A percentile compares a stretch with the other conserved stretches of the same genome.
Evolutionary conservation across 1,139 yeast species (phyloP).

Genomic region (Pichia cactophila): DNA sequence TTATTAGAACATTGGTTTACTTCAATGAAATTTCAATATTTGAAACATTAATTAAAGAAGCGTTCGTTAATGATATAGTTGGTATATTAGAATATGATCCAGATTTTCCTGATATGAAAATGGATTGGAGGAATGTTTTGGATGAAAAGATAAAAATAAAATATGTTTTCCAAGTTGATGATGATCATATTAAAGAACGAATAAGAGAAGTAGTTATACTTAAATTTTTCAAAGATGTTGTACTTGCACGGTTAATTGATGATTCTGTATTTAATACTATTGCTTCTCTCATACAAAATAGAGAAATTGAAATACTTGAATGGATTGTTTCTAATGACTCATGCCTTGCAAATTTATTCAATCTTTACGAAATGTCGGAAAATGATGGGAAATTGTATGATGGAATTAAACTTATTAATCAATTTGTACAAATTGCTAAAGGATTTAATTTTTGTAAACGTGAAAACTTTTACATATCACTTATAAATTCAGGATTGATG

Average conservation of each 20-base stretch:
- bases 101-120: slow-evolving; percentile 69
- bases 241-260: slow-evolving; percentile 70
- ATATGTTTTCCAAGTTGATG: slow-evolving; percentile 56
- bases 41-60: slow-evolving; percentile 60
- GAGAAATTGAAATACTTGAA: slow-evolving; percentile 64
- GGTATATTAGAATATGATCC: slow-evolving; percentile 93
- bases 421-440: slow-evolving; percentile 70
- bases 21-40: slow-evolving; percentile 66
- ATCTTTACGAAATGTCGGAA: slow-evolving; percentile 39
- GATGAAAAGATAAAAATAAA: slow-evolving; percentile 54
- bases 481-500: slow-evolving; percentile 65
- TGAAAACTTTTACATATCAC: slow-evolving; percentile 53
- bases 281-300: slow-evolving; percentile 55
- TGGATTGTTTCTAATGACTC: slow-evolving; percentile 50
- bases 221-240: slow-evolving; percentile 80
- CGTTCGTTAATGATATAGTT: slow-evolving; percentile 52
- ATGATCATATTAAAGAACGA: slow-evolving; percentile 25
- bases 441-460: slow-evolving; percentile 58
- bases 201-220: slow-evolving; percentile 70
- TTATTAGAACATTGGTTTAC: slow-evolving; percentile 59
- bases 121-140: slow-evolving; percentile 67
- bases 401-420: slow-evolving; percentile 75
- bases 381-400: slow-evolving; percentile 34
- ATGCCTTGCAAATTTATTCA: slow-evolving; percentile 48
- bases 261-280: slow-evolving; percentile 67